Percentiles rank a stretch among this genome's conserved stretches.
phyloP scores from a whole-genome alignment of 2,329 filamentous ascomycete genomes.

The Talaromyces sp. region DNA sequence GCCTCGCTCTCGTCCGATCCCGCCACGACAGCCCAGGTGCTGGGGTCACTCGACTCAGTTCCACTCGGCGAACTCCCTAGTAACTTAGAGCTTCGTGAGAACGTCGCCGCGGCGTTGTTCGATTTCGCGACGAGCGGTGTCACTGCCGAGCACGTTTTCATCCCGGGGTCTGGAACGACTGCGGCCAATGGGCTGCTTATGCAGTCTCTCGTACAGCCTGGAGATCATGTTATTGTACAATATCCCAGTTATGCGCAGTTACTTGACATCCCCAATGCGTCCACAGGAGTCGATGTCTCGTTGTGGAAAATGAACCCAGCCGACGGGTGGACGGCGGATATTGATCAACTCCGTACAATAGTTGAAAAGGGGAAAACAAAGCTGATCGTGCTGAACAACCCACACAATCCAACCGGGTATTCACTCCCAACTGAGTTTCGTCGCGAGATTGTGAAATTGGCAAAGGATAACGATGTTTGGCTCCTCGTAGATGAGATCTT shows the following conservation, averaged over 20 bases:
- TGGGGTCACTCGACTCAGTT: neutral
- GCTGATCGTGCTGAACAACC: slow-evolving; percentile 4
- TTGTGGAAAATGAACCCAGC: neutral
- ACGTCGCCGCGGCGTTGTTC: neutral
- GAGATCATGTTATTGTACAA: slow-evolving; percentile 80
- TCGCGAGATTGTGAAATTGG: neutral
- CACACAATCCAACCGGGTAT: slow-evolving; percentile 3
- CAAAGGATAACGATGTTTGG: neutral
- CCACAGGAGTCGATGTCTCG: neutral
- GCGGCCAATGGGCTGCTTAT: neutral
- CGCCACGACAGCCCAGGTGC: neutral
- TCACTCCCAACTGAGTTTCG: neutral
- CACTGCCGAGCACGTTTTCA: neutral
- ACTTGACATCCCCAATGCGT: slow-evolving; percentile 59
- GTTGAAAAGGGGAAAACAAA: slow-evolving; percentile 2
- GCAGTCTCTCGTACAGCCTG: slow-evolving; percentile 35
- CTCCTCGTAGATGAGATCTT: neutral
- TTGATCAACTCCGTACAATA: neutral
- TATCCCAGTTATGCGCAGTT: slow-evolving; percentile 85
- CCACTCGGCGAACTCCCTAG: neutral
- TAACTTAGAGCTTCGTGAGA: neutral
- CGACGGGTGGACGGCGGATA: neutral
- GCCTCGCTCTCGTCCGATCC: neutral
- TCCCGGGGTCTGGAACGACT: neutral
- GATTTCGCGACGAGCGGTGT: neutral